Base-by-base conservation (phyloP, 768 basidiomycete genomes). In the Collybia sordida region DNA sequence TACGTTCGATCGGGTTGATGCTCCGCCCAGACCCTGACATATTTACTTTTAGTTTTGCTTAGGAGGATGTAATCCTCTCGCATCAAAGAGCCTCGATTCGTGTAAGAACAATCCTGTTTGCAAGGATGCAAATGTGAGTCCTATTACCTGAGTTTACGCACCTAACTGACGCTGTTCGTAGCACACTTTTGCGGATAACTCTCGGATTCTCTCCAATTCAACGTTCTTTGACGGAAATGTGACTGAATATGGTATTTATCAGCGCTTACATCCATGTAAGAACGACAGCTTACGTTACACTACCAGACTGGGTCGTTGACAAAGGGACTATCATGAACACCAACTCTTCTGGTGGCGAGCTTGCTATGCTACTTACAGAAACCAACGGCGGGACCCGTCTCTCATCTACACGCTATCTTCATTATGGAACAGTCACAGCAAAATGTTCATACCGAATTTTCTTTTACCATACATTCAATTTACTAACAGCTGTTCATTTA, bases 41-140 rank as follows among this genome's bases (percentile, higher is more conserved):
- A 31, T 35, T 34, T 39, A 22, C 19, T 53, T 24, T 34, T 57
- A 90, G 84, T 93, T 83, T 64, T 93, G 91, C 62, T 72, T 91
- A 27, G 89, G 88, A 41, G 92, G 92, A n/a, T 94, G 92, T 71
- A 82, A 93, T 60, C 90, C 92, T 17, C 73, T 90, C 24, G 68
- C 73, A 37, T 93, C 91, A 5, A 59, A 83, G 59, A 63, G 77
- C 3, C 66, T 86, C 34, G 68, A 69, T 50, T 90, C 90, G 0
- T 94, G 90, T 69, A 66, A 62, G 42, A 88, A 90, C 1, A 78
- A 76, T 39, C 91, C 92, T 0, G 63, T 92, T 35, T 94, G 92
- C 67, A 60, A 85, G 61, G 78, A 73, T 59, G 72, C 73, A 18
- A 81, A 73, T 24, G 84, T 88, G 60, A 55, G 81, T 56, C 14